Evolutionary conservation across 108 stramenopile genomes (phyloP).

Genomic region (Skeletonema potamos): DNA sequence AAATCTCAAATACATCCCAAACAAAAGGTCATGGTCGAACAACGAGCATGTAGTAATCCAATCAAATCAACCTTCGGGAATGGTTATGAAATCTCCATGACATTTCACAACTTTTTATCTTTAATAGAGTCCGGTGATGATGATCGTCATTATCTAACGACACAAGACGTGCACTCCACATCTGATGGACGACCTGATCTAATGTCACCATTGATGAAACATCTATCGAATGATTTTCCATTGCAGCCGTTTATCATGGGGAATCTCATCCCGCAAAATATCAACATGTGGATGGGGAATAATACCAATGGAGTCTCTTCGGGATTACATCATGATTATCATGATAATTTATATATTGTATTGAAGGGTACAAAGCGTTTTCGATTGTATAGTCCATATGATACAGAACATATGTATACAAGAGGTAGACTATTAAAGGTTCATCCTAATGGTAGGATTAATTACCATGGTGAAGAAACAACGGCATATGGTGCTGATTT

Average conservation of each 20-base stretch:
- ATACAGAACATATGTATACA: slow-evolving; percentile 69
- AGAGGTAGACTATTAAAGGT: slow-evolving; percentile 66
- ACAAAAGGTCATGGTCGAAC: slow-evolving; percentile 28
- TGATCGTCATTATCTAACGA: slow-evolving; percentile 53
- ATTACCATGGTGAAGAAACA: slow-evolving; percentile 60
- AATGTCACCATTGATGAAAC: slow-evolving; percentile 49
- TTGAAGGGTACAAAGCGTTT: slow-evolving; percentile 85
- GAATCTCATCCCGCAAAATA: slow-evolving; percentile 66
- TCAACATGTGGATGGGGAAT: slow-evolving; percentile 93
- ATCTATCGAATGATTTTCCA: slow-evolving; percentile 54
- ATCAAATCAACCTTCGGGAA: slow-evolving; percentile 21
- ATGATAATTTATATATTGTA: slow-evolving; percentile 97
- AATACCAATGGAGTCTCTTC: slow-evolving; percentile 30
- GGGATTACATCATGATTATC: slow-evolving; percentile 98
- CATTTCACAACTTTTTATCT: slow-evolving; percentile 30
- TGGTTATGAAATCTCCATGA: slow-evolving; percentile 40
- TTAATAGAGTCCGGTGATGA: slow-evolving; percentile 14
- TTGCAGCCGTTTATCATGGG: slow-evolving; percentile 66
- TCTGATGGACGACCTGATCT: slow-evolving; percentile 54
- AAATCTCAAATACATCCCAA: slow-evolving; percentile 3
- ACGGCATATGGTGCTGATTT: slow-evolving; percentile 46
- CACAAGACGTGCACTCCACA: slow-evolving; percentile 41
- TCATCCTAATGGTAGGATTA: slow-evolving; percentile 91
- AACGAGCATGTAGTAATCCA: slow-evolving; percentile 5
- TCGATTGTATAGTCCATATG: slow-evolving; percentile 72